Evolutionary conservation across 352 stramenopile genomes (phyloP).

Genomic region (Globisporangium barbulae): DNA sequence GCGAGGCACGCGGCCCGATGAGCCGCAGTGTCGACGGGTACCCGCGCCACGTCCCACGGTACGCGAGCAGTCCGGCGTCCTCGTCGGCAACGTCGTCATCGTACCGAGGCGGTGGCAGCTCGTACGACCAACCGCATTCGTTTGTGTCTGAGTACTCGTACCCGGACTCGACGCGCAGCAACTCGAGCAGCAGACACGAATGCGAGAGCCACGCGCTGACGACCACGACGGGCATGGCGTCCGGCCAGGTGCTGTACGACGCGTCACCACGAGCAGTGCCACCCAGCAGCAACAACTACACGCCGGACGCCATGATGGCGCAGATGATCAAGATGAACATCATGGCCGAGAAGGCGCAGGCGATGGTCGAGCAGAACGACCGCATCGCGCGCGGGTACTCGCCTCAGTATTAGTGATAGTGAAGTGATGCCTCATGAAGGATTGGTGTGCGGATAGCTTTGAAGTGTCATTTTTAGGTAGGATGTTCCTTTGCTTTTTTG

Average conservation of each 20-base stretch:
- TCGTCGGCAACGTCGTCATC: neutral
- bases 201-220: constrained; percentile 18
- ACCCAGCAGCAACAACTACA: constrained; percentile 13
- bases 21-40: constrained; percentile 8
- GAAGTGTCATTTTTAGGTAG: neutral
- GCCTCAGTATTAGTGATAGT: constrained; percentile 15
- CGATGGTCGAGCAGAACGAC: constrained; percentile 60
- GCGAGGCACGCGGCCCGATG: neutral
- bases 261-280: constrained; percentile 3
- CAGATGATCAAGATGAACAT: constrained; percentile 80
- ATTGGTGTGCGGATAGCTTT: constrained; percentile 7
- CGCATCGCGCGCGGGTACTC: constrained; percentile 44
- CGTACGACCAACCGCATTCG: constrained; percentile 18
- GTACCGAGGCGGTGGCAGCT: constrained; percentile 12
- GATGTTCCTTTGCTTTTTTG: neutral
- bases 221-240: neutral
- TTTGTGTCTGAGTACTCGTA: constrained; percentile 26
- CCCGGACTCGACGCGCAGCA: constrained; percentile 15
- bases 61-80: constrained; percentile 7
- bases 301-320: constrained; percentile 54
- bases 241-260: neutral
- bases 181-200: constrained; percentile 19
- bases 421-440: neutral
- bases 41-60: constrained; percentile 13
- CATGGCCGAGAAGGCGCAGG: constrained; percentile 59